Percentiles rank a stretch among this genome's conserved stretches.
Conservation (phyloP, 1,284 basidiomycete species). For the Neonothopanus nambi region DNA sequence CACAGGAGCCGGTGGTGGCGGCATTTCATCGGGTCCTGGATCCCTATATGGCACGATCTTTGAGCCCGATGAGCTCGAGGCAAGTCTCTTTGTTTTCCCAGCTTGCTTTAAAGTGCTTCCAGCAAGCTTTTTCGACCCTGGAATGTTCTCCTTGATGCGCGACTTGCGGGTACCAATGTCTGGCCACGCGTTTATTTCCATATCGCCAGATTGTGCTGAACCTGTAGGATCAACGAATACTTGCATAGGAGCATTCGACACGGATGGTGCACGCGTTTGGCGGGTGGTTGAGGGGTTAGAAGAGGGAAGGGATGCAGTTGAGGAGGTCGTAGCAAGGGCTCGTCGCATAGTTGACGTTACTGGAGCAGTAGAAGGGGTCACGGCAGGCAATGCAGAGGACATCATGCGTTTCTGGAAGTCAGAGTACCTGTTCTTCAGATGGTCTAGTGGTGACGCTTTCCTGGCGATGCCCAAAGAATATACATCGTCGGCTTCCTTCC, state of each 20-base stretch:
- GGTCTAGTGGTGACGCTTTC: conserved; percentile 73
- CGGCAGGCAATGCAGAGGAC: conserved; percentile 40
- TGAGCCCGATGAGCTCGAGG: conserved; percentile 40
- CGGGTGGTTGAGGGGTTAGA: conserved; percentile 22
- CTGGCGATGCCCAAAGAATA: conserved; percentile 87
- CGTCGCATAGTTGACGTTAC: conserved; percentile 31
- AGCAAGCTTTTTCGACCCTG: conserved; percentile 62
- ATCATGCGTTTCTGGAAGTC: conserved; percentile 87
- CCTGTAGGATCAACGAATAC: conserved; percentile 72
- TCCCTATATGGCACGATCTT: conserved; percentile 62
- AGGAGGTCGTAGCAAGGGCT: conserved; percentile 35
- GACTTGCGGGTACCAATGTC: conserved; percentile 74
- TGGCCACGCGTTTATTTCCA: conserved; percentile 51
- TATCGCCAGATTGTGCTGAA: conserved; percentile 42
- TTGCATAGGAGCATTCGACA: conserved; percentile 58
- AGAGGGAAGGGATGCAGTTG: conserved; percentile 30
- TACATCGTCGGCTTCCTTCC: conserved; percentile 83
- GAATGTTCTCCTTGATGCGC: conserved; percentile 73
- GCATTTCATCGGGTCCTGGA: conserved; percentile 41
- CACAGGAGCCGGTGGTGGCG: conserved; percentile 29
- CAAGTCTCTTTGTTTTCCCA: conserved; percentile 52
- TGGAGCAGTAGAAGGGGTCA: conserved; percentile 30
- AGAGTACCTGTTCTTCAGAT: conserved; percentile 70
- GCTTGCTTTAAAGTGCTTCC: conserved; percentile 66
- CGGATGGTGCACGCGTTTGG: conserved; percentile 20